Evolutionary conservation across 1,284 basidiomycete genomes (phyloP), one percentile per base, ranked within the genome.

Genomic region (Dichomitus squalens): DNA sequence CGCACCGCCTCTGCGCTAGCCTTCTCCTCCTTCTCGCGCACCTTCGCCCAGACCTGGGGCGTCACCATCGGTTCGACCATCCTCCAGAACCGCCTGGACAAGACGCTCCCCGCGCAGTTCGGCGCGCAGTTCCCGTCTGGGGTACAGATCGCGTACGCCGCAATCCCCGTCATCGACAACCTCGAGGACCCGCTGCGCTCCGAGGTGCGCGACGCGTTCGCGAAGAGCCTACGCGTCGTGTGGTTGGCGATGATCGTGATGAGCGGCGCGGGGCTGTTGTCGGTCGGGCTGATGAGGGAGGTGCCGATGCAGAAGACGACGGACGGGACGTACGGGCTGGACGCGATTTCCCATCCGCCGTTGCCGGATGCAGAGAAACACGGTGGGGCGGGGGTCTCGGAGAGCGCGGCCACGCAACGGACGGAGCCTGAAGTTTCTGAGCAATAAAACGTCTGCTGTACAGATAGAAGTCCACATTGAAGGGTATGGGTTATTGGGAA

Each of bases 1-100:
- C 50, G 65, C 25, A 73, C 67, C 27, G 75, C 73, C 7, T 64
- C 65, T 14, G 75, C 75, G 2, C 66, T 76, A 11, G 72, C 74
- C 0, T 72, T 77, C 56, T 73, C 72, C 55, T 63, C 67, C 2
- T 78, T 77, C 63, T 52, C 64, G 4, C 70, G 76, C 12, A 60
- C 66, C 7, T 74, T 76, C 61, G 67, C 70, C 7, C 51, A 65
- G 61, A 59, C 43, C 0, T 64, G 61, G 61, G 64, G 64, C 39
- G 48, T 62, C 56, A 34, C 57, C 23, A 59, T 66, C 23, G 56
- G 53, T 29, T 58, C 47, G 0, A 44, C 54, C 21, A 55, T 66
- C 34, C 56, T 66, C 35, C 64, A 66, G 53, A 64, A 64, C 60
- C 49, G 51, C 31, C 59, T 66, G 12, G 31, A 40, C 9, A 12